phyloP scores from a whole-genome alignment of 768 basidiomycete genomes.

The Amanita jacksonii region DNA sequence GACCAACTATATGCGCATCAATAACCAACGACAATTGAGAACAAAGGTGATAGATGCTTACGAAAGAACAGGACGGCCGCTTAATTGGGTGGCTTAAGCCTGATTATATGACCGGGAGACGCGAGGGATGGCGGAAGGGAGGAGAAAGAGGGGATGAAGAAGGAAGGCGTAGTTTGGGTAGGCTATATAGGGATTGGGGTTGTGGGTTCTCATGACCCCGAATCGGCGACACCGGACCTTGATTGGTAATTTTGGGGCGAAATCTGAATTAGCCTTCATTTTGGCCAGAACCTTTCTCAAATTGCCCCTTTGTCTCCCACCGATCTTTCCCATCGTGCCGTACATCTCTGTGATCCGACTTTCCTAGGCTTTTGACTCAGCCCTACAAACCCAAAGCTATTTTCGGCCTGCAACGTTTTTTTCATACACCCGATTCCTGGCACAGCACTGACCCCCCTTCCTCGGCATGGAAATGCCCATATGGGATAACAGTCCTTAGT shows the following conservation, averaged over 20 bases:
- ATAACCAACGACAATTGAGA: not conserved
- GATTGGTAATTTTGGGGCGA: not conserved
- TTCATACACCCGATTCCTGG: slow-evolving; percentile 29
- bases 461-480: slow-evolving; percentile 4
- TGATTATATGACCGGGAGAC: slow-evolving; percentile 14
- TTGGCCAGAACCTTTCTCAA: slow-evolving; percentile 5
- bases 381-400: slow-evolving; percentile 9
- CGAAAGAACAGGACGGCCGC: slow-evolving; percentile 11
- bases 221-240: not conserved
- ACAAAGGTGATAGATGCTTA: slow-evolving; percentile 3
- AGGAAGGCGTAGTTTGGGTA: slow-evolving; percentile 17
- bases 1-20: slow-evolving; percentile 12
- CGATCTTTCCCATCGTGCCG: slow-evolving; percentile 21
- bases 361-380: slow-evolving; percentile 22
- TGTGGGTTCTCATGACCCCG: slow-evolving; percentile 5
- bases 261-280: slow-evolving; percentile 4
- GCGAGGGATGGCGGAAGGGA: slow-evolving; percentile 9
- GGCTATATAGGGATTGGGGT: slow-evolving; percentile 17
- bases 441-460: slow-evolving; percentile 13
- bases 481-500: slow-evolving; percentile 2
- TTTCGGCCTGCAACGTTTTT: slow-evolving; percentile 34
- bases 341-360: slow-evolving; percentile 30
- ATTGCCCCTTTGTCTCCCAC: slow-evolving; percentile 15
- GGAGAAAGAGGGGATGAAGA: slow-evolving; percentile 16
- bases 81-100: slow-evolving; percentile 12